phyloP scores from a whole-genome alignment of 169 alveolate genomes.

The Plasmodium ovale region DNA sequence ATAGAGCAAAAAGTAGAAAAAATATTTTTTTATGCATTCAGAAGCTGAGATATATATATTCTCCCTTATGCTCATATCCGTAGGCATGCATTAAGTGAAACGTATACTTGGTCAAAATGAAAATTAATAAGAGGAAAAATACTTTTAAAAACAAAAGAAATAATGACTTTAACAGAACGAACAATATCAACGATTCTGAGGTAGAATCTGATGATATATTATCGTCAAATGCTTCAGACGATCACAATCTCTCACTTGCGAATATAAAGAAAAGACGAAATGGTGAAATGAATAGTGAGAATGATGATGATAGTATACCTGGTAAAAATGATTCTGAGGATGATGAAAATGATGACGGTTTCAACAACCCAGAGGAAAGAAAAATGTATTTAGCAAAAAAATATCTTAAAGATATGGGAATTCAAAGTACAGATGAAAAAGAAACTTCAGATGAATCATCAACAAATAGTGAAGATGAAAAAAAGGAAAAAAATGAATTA shows the following conservation, averaged over 20 bases:
- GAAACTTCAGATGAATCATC: slow-evolving; percentile 11
- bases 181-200: slow-evolving; percentile 30
- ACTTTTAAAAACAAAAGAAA: slow-evolving; percentile 1
- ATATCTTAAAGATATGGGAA: slow-evolving; percentile 60
- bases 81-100: not conserved
- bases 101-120: slow-evolving; percentile 13
- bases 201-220: slow-evolving; percentile 66
- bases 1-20: no score
- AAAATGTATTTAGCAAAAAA: slow-evolving; percentile 71
- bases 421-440: slow-evolving; percentile 39
- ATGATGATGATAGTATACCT: slow-evolving; percentile 5
- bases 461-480: slow-evolving; percentile 7
- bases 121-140: slow-evolving; percentile 61
- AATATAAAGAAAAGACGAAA: slow-evolving; percentile 29
- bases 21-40: no score
- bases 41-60: no score
- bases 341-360: slow-evolving; percentile 21
- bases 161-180: not conserved
- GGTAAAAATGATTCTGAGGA: slow-evolving; percentile 8
- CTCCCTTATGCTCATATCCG: no score
- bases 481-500: not conserved
- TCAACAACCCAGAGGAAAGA: slow-evolving; percentile 70
- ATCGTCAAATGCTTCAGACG: slow-evolving; percentile 36
- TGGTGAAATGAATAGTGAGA: not conserved
- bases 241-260: not conserved